phyloP scores from a whole-genome alignment of 495 filamentous ascomycete species.

The Margaritispora aquatica region DNA sequence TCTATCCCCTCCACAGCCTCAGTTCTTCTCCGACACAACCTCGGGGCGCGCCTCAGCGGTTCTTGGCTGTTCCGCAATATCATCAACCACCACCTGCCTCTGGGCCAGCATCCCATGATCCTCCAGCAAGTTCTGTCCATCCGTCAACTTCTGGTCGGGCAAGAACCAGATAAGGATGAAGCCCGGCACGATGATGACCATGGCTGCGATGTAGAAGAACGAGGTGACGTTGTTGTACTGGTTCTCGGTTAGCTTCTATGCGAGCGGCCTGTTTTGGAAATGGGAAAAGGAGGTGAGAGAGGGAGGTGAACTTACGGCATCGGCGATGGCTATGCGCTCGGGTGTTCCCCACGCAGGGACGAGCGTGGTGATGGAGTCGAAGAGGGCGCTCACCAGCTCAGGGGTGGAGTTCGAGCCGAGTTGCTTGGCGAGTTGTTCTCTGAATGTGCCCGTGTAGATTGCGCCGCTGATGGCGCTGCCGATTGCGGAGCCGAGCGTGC shows the following conservation, averaged over 20 bases:
- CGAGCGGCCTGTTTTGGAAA: too few species aligned
- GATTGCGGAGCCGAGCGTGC: neutral
- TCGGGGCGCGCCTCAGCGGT: too few species aligned
- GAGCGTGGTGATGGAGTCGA: neutral
- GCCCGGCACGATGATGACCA: neutral
- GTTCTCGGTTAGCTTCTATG: neutral
- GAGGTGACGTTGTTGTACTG: neutral
- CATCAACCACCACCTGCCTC: too few species aligned
- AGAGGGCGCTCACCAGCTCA: neutral
- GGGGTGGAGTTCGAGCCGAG: neutral
- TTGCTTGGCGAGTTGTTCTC: neutral
- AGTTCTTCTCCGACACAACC: too few species aligned
- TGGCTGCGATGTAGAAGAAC: neutral
- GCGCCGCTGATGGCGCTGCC: neutral
- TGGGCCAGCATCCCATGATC: too few species aligned
- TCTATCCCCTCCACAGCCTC: too few species aligned
- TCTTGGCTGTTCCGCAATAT: too few species aligned
- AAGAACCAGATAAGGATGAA: neutral
- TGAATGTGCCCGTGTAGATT: neutral
- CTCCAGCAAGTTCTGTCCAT: too few species aligned
- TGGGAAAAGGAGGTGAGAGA: too few species aligned
- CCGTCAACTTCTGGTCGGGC: neutral
- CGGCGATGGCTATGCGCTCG: neutral
- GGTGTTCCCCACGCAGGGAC: neutral
- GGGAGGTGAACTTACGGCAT: neutral